phyloP scores from a whole-genome alignment of 768 basidiomycete genomes.

The Leucosporidium creatinivorum region DNA sequence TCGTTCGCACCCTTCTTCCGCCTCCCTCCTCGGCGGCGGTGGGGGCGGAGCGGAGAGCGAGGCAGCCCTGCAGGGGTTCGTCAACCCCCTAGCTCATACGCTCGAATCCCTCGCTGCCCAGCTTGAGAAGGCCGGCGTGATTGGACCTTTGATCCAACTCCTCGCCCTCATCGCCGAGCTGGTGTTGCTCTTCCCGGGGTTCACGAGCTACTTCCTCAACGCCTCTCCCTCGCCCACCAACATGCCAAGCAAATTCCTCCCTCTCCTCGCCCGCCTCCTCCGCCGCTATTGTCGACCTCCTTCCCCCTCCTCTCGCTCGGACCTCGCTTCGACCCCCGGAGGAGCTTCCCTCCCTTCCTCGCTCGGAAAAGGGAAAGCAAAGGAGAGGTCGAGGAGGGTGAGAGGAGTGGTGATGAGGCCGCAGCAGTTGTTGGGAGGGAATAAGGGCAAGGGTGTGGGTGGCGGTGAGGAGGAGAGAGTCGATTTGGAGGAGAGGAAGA shows the following conservation, averaged over 20 bases:
- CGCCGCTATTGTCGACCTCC: conserved; percentile 7
- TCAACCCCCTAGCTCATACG: too few species aligned
- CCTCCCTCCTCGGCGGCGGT: too few species aligned
- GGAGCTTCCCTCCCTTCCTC: too few species aligned
- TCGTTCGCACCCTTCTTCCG: too few species aligned
- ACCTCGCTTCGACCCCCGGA: too few species aligned
- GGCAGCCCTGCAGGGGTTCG: too few species aligned
- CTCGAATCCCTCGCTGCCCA: conserved; percentile 4
- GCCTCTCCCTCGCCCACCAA: not conserved
- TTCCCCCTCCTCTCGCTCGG: too few species aligned
- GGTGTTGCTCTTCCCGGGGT: conserved; percentile 16
- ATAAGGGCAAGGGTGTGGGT: not conserved
- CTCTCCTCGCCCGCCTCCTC: conserved; percentile 3
- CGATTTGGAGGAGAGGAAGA: conserved; percentile 9
- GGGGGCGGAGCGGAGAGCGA: too few species aligned
- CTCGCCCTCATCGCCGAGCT: conserved; percentile 15
- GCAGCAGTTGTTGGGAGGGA: not conserved
- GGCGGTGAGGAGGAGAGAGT: not conserved
- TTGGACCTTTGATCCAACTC: conserved; percentile 20
- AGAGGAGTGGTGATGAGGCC: not conserved
- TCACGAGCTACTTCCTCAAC: not conserved
- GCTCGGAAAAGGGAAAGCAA: not conserved
- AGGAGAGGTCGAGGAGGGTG: conserved; percentile 1
- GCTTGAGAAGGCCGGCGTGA: conserved; percentile 12
- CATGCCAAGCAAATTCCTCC: not conserved